Evolutionary conservation across 2,329 filamentous ascomycete genomes (phyloP), one percentile per base, ranked within the genome.

Genomic region (Aphanocladium album): DNA sequence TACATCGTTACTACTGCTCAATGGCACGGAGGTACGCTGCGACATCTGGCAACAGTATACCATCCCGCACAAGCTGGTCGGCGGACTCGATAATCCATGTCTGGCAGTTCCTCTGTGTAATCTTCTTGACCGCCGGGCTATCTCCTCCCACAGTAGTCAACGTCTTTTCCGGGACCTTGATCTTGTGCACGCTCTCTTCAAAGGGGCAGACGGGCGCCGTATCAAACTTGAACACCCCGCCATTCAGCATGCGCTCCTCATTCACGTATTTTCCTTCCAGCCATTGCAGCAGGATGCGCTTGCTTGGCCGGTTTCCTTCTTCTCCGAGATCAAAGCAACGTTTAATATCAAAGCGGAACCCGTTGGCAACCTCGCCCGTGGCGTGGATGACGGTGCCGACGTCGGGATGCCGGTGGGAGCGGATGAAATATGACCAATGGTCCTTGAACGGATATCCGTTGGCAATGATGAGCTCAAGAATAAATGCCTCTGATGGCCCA

Each of bases 71-170:
- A 25, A 74, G 67, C 57, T 70, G 65, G 4, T 69, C 63, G 0
- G 71, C 70, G 5, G 71, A 70, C 59, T 74, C 71, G 6, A 73
- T 65, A 54, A 73, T 69, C 73, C 72, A 75, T 12, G 71, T 73
- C 64, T 75, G 71, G 53, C 72, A 75, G 46, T 74, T 64, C 35
- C 65, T 68, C 46, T 71, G 70, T n/a, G 37, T 62, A 43, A 73
- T 56, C 60, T 62, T 71, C 39, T 51, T 63, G 16, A 64, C 57
- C n/a, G 55, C n/a, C 6, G 7, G 1, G 1, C 12, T 17, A 53
- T 45, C 60, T 16, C 57, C 45, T 4, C 16, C 46, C 5, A 60
- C 58, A 0, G 63, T 41, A 30, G 64, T 65, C 39, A 67, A 47
- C 5, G 60, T 55, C 56, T 65, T 66, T 16, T 50, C 66, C 2